A percentile compares a stretch with the other conserved stretches of the same genome.
These are phyloP conservation scores for Fusarium sp. DNA, from an alignment of 2,329 filamentous ascomycete genomes.

Conservation along the genomic window DNA sequence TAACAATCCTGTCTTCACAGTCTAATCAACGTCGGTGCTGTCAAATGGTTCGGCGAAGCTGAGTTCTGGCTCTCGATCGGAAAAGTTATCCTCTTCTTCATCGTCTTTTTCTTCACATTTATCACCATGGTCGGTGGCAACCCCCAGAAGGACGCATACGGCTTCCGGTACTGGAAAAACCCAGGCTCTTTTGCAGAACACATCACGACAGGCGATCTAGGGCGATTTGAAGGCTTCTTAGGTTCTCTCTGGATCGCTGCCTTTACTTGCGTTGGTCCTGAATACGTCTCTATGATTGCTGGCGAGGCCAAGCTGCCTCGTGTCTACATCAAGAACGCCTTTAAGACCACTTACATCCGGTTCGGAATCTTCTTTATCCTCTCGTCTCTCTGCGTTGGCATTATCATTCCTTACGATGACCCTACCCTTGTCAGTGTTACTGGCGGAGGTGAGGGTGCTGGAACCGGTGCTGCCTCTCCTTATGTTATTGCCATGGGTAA, in stretches of 20 bases:
- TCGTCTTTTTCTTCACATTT: slow-evolving; percentile 68
- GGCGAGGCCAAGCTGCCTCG: slow-evolving; percentile 72
- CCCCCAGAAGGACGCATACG: slow-evolving; percentile 65
- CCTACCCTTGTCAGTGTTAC: slow-evolving; percentile 63
- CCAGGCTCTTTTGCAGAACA: slow-evolving; percentile 65
- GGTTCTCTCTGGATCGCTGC: slow-evolving; percentile 69
- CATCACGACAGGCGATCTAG: slow-evolving; percentile 68
- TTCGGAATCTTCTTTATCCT: slow-evolving; percentile 51
- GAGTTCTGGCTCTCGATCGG: slow-evolving; percentile 61
- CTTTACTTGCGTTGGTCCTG: slow-evolving; percentile 70
- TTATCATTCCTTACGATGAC: slow-evolving; percentile 68
- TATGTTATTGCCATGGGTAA: slow-evolving; percentile 58
- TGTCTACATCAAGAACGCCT: slow-evolving; percentile 65
- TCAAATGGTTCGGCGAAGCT: slow-evolving; percentile 56
- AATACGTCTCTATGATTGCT: slow-evolving; percentile 71
- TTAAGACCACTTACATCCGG: slow-evolving; percentile 60
- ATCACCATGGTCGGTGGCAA: slow-evolving; percentile 71
- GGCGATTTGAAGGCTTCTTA: slow-evolving; percentile 74
- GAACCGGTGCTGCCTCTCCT: slow-evolving; percentile 63
- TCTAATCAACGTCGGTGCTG: slow-evolving; percentile 55
- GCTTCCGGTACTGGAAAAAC: slow-evolving; percentile 74
- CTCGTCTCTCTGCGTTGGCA: slow-evolving; percentile 67
- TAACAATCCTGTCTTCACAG: slow-evolving; percentile 14
- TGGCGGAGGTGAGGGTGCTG: slow-evolving; percentile 47
- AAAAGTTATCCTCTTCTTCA: slow-evolving; percentile 50